These are phyloP conservation scores for Populus alba DNA, from an alignment of 345 rosid species.

Conservation along the genomic window DNA sequence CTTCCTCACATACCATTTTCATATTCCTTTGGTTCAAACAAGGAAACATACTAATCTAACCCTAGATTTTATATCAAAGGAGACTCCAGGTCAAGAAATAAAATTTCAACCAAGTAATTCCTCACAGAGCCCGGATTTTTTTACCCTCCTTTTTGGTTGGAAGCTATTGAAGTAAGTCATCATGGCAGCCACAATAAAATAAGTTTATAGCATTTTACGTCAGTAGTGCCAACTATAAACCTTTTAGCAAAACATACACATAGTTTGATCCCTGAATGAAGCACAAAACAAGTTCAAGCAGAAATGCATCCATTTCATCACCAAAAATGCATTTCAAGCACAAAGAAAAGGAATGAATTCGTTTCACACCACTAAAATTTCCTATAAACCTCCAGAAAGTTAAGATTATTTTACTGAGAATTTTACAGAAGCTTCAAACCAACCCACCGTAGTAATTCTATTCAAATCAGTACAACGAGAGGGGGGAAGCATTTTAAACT, in stretches of 20 bases:
- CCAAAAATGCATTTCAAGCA: background rate
- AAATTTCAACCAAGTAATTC: background rate
- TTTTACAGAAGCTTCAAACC: background rate
- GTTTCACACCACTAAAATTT: background rate
- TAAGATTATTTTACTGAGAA: no score
- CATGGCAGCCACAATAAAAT: background rate
- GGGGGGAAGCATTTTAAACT: background rate
- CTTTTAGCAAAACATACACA: background rate
- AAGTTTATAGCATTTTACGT: background rate
- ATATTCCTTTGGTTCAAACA: background rate
- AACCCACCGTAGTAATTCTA: background rate
- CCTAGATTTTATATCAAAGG: background rate
- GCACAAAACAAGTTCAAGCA: background rate
- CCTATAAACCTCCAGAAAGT: background rate
- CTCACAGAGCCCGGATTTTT: background rate
- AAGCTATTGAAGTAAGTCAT: background rate
- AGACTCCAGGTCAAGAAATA: background rate
- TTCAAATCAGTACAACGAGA: background rate
- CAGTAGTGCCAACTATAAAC: no score
- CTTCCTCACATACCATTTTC: background rate
- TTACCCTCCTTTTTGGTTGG: background rate
- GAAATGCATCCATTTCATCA: background rate
- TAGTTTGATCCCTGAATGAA: background rate
- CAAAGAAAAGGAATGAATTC: background rate
- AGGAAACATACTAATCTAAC: background rate